Percentiles rank a stretch among this genome's conserved stretches.
Conservation (phyloP, 2,329 filamentous ascomycete genomes). For the Nakataea oryzae region DNA sequence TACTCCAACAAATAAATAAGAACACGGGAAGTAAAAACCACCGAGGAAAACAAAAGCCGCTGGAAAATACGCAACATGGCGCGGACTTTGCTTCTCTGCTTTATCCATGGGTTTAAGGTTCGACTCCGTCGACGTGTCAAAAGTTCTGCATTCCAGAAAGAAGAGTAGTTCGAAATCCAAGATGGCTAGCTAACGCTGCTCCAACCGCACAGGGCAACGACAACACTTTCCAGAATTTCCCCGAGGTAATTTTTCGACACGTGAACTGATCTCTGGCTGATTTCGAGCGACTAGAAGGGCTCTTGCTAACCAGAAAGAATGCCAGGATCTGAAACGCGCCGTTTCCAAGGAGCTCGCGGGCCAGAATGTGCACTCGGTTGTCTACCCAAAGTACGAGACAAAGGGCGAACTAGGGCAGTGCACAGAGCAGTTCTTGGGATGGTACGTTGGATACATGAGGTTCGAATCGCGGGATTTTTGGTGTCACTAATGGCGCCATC, state of each 20-base stretch:
- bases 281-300: too few relatives aligned
- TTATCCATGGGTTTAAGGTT: slow-evolving; percentile 83
- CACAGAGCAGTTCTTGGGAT: slow-evolving; percentile 33
- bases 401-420: slow-evolving; percentile 51
- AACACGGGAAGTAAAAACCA: not conserved
- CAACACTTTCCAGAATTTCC: slow-evolving; percentile 59
- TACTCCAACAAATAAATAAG: not conserved
- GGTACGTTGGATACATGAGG: slow-evolving; percentile 19
- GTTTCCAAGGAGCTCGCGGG: slow-evolving; percentile 45
- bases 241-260: slow-evolving; percentile 26
- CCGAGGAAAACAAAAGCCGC: too few relatives aligned
- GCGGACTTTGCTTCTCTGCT: slow-evolving; percentile 72
- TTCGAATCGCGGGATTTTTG: too few relatives aligned
- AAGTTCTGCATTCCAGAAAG: too few relatives aligned
- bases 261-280: not conserved
- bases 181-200: slow-evolving; percentile 1
- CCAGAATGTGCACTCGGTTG: slow-evolving; percentile 47
- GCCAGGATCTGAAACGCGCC: slow-evolving; percentile 43
- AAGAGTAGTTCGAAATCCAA: slow-evolving; percentile 6
- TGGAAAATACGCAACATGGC: slow-evolving; percentile 39
- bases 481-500: not conserved
- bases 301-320: not conserved
- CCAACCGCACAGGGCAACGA: slow-evolving; percentile 45
- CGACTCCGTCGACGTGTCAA: not conserved
- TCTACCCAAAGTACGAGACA: slow-evolving; percentile 66